phyloP scores from a whole-genome alignment of 371 early-diverging fungal species.

The Funneliformis caledonium region DNA sequence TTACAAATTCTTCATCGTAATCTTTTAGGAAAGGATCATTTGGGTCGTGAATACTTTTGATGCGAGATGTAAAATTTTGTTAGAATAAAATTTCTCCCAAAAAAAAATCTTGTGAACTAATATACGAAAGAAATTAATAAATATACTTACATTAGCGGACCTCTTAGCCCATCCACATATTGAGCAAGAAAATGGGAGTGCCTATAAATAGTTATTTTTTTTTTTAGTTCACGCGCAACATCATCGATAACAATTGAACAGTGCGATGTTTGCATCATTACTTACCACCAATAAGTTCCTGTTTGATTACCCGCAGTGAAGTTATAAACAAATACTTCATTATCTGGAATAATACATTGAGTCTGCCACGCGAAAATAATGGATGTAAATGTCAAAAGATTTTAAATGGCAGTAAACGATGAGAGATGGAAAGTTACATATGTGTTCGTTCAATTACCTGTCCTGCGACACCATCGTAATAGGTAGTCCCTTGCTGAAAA shows the following conservation, averaged over 20 bases:
- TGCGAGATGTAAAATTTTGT: not conserved
- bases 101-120: too few relatives aligned
- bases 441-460: not conserved
- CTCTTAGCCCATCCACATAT: slow-evolving; percentile 83
- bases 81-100: not conserved
- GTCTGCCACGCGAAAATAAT: not conserved
- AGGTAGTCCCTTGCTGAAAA: slow-evolving; percentile 30
- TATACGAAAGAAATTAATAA: too few relatives aligned
- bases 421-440: too few relatives aligned
- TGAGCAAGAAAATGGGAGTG: slow-evolving; percentile 73
- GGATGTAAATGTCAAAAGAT: too few relatives aligned
- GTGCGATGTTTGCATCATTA: slow-evolving; percentile 28
- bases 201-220: not conserved
- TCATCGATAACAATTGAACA: too few relatives aligned
- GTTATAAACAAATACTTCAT: slow-evolving; percentile 45
- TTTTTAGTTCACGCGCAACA: too few relatives aligned
- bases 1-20: slow-evolving; percentile 72
- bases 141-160: slow-evolving; percentile 58
- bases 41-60: slow-evolving; percentile 56
- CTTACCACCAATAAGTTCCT: slow-evolving; percentile 56
- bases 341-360: slow-evolving; percentile 48
- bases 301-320: slow-evolving; percentile 46
- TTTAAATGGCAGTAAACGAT: too few relatives aligned
- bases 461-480: slow-evolving; percentile 40
- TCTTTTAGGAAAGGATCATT: slow-evolving; percentile 57